phyloP scores from a whole-genome alignment of 179 eudicot genomes.

The Gypsophila paniculata region DNA sequence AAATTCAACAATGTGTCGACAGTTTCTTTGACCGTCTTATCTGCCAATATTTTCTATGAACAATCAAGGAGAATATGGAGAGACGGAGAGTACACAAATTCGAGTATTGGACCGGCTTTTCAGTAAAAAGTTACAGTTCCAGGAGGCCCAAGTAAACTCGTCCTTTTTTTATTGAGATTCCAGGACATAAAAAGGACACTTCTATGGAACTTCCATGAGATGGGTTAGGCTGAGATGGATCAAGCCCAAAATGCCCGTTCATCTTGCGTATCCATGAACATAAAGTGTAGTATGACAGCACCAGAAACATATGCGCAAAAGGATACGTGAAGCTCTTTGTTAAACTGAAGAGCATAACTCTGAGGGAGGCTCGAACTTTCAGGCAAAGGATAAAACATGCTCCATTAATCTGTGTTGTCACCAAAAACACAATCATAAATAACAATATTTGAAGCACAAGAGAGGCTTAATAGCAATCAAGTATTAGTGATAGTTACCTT shows the following conservation, averaged over 20 bases:
- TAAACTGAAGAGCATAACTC: slow-evolving; percentile 51
- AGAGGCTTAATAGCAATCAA: slow-evolving; percentile 12
- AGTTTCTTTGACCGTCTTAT: slow-evolving; percentile 55
- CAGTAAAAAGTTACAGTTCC: too few relatives aligned
- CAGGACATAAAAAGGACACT: too few relatives aligned
- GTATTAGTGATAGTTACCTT: slow-evolving; percentile 35
- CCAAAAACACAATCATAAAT: neutral
- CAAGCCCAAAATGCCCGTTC: too few relatives aligned
- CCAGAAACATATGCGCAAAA: slow-evolving; percentile 16
- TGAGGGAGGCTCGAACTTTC: slow-evolving; percentile 56
- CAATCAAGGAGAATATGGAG: slow-evolving; percentile 42
- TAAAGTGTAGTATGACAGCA: neutral
- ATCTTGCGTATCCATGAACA: too few relatives aligned
- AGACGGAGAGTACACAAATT: neutral
- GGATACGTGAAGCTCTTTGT: slow-evolving; percentile 73
- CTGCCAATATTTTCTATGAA: slow-evolving; percentile 58
- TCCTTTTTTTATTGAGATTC: too few relatives aligned
- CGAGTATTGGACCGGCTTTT: neutral
- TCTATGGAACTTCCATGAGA: too few relatives aligned
- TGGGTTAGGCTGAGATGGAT: too few relatives aligned
- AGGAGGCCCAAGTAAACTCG: too few relatives aligned
- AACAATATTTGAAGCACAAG: neutral
- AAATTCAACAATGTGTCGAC: slow-evolving; percentile 42
- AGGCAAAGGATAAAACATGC: slow-evolving; percentile 63
- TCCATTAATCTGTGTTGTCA: slow-evolving; percentile 53